phyloP scores from a whole-genome alignment of 345 rosid species.

The Salix koriyanagi region DNA sequence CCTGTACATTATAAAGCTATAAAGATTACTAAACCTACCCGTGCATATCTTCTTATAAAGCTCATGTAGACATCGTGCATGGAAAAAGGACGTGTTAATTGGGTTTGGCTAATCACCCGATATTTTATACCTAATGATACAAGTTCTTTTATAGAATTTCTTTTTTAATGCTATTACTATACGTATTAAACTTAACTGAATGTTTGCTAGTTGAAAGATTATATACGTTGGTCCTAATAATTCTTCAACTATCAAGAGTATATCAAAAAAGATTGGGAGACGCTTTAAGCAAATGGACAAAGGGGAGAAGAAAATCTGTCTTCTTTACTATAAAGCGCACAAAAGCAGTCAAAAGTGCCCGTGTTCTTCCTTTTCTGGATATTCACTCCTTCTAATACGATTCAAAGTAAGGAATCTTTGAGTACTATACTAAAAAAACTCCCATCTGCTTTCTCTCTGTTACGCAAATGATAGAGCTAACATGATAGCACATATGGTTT shows the following conservation, averaged over 20 bases:
- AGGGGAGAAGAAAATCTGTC: neutral
- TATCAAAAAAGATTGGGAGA: neutral
- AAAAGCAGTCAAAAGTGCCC: slow-evolving; percentile 13
- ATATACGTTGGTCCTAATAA: neutral
- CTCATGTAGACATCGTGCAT: neutral
- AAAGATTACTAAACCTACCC: too few relatives aligned
- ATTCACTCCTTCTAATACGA: neutral
- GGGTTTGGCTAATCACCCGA: neutral
- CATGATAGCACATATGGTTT: neutral
- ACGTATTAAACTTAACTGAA: neutral
- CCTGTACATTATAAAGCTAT: too few relatives aligned
- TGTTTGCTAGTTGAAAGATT: neutral
- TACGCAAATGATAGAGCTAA: neutral
- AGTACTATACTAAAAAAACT: neutral
- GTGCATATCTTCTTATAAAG: neutral
- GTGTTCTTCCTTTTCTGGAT: neutral
- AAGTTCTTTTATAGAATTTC: neutral
- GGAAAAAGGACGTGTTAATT: neutral
- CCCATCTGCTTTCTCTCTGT: neutral
- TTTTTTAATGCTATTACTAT: neutral
- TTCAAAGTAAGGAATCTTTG: neutral
- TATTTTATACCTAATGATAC: neutral
- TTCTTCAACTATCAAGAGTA: neutral
- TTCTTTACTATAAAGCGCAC: slow-evolving; percentile 6
- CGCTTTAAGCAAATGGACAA: neutral